Conservation (phyloP, 2,329 filamentous ascomycete genomes). For the Arachnomyces sp. region DNA sequence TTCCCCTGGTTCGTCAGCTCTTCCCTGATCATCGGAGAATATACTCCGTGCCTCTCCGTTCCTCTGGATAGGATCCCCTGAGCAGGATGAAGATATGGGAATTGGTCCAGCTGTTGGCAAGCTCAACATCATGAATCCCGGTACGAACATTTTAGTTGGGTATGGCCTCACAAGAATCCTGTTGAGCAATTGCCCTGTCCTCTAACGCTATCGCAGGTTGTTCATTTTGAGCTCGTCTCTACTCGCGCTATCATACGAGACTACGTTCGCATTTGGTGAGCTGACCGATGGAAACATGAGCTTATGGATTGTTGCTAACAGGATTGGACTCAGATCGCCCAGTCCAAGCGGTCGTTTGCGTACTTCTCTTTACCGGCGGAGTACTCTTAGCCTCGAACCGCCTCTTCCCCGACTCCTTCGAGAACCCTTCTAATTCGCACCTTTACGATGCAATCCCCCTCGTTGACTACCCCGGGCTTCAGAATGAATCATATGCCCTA, state of each 20-base stretch:
- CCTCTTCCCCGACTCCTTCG: conserved; percentile 20
- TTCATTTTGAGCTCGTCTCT: conserved; percentile 29
- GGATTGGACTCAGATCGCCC: conserved; percentile 34
- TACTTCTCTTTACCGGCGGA: conserved; percentile 34
- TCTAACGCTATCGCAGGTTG: conserved; percentile 13
- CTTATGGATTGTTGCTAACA: conserved; percentile 11
- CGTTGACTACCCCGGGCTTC: conserved; percentile 2
- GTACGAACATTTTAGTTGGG: too few species aligned
- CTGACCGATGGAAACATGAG: neutral
- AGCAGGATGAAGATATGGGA: too few species aligned
- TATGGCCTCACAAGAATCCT: neutral
- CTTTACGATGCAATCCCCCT: conserved; percentile 7
- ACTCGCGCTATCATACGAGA: conserved; percentile 27
- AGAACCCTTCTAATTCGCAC: neutral
- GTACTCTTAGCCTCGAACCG: conserved; percentile 31
- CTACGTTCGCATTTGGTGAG: conserved; percentile 35
- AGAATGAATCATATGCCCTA: conserved; percentile 1
- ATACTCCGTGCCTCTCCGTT: too few species aligned
- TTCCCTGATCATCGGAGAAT: too few species aligned
- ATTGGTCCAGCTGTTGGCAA: too few species aligned
- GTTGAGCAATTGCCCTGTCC: neutral
- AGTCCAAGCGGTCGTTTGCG: conserved; percentile 34
- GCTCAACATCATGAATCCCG: too few species aligned
- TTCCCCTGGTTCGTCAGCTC: too few species aligned
- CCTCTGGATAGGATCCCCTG: too few species aligned